Evolutionary conservation across 306 rosid species (phyloP).

Genomic region (Cucurbita maxima): DNA sequence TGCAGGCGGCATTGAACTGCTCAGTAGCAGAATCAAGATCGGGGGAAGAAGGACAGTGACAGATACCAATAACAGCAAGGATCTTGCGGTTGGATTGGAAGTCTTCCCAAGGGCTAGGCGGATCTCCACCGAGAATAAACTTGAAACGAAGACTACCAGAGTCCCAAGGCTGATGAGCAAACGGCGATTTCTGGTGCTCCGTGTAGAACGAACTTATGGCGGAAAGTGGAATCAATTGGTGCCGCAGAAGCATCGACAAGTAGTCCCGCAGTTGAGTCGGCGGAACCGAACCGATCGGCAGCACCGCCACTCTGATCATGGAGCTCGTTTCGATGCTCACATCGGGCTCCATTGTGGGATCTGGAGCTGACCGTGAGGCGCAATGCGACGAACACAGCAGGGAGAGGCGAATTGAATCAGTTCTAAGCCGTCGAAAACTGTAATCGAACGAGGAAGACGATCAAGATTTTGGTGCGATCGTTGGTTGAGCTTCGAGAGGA

Average conservation of each 20-base stretch:
- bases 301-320: constrained; percentile 76
- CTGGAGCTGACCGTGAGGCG: not conserved
- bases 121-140: constrained; percentile 70
- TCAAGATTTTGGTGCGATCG: not conserved
- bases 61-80: constrained; percentile 67
- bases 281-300: constrained; percentile 73
- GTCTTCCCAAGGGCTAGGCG: constrained; percentile 91
- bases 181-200: constrained; percentile 88
- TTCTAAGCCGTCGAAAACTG: not conserved
- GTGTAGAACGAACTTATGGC: constrained; percentile 80
- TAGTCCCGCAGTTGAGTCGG: constrained; percentile 53
- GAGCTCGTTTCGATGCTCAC: constrained; percentile 82
- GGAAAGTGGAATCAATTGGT: constrained; percentile 71
- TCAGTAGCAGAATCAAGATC: constrained; percentile 54
- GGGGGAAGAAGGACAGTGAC: constrained; percentile 87
- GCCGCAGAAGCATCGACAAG: constrained; percentile 61
- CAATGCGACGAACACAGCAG: too few species aligned
- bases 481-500: not conserved
- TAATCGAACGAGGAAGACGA: not conserved
- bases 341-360: constrained; percentile 71
- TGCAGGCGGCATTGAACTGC: constrained; percentile 33
- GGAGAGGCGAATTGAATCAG: too few species aligned
- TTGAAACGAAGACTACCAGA: constrained; percentile 71
- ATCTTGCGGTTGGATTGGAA: constrained; percentile 83
- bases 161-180: constrained; percentile 85